Evolutionary conservation across 257 asterid species (phyloP), one percentile per base, ranked within the genome.

Genomic region (Cynanchum wilfordii): DNA sequence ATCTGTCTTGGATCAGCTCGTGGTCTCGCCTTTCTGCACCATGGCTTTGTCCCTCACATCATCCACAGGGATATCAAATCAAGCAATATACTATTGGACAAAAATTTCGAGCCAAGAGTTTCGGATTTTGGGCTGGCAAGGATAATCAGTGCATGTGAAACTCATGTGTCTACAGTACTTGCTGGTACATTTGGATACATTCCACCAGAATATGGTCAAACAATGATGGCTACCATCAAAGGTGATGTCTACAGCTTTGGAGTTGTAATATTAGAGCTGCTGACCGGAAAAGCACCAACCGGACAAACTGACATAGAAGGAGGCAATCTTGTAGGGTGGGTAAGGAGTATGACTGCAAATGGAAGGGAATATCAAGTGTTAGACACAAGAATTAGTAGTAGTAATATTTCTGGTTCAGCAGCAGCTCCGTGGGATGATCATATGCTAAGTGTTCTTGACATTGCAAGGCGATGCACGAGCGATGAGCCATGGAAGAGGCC

Each of bases 241-340:
- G 96, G 96, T 0, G 97, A 91, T 19, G 92, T 87, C 10, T 91
- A 91, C 65, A 91, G 97, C 77, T 91, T 91, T 36, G 97, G 97
- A 5, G 97, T 91, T 56, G 97, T 89, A 78, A 89, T 91, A 86
- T 67, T 91, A 47, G 97, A 91, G 84, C 79, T 91, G 25, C 84
- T 91, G 7, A 91, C 97, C 0, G 97, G 97, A 27, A 77, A 49
- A 54, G 77, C 81, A 40, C 94, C 98, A 15, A 82, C 79, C 1
- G 98, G 98, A 30, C 98, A 92, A 69, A 80, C 85, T 5, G 98
- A 92, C 40, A 80, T 79, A 3, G 97, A 92, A 70, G 97, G 98
- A 19, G 97, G 97, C 15, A 92, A 92, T 72, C 89, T 90, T 17
- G 97, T 92, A 8, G 98, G 98, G 1, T 92, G 98, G 97, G 90